These are phyloP conservation scores for Kalmanozyma brasiliensis DNA, from an alignment of 1,284 basidiomycete species.

Conservation along the genomic window DNA sequence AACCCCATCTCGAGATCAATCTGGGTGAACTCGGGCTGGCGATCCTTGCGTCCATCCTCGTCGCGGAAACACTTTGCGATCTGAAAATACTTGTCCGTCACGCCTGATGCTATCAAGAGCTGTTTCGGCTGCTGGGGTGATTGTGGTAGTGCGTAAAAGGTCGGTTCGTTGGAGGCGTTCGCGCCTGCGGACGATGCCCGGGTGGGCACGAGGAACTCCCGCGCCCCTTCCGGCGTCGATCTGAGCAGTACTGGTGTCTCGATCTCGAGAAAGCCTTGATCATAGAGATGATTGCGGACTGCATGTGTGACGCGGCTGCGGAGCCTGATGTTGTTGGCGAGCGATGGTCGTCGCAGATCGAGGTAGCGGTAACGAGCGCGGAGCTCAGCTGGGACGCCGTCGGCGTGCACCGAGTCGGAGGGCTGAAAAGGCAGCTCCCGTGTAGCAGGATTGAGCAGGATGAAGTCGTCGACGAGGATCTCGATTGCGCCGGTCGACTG, in stretches of 20 bases:
- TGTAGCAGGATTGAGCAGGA: conserved; percentile 81
- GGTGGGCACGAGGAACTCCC: conserved; percentile 93
- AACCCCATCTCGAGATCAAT: conserved; percentile 96
- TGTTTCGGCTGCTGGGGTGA: conserved; percentile 97
- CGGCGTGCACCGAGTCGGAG: conserved; percentile 76
- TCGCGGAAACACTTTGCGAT: conserved; percentile 93
- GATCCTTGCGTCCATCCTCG: conserved; percentile 90
- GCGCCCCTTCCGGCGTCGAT: conserved; percentile 91
- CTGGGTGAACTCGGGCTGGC: conserved; percentile 96
- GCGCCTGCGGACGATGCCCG: conserved; percentile 70
- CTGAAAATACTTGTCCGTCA: conserved; percentile 88
- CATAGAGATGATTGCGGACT: conserved; percentile 79
- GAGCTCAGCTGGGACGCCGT: conserved; percentile 73
- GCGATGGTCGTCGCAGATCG: conserved; percentile 80
- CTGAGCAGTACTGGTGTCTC: conserved; percentile 93
- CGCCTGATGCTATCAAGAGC: conserved; percentile 89
- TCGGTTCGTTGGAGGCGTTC: conserved; percentile 68
- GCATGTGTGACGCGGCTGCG: conserved; percentile 83
- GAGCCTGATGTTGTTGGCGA: conserved; percentile 81
- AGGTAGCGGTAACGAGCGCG: conserved; percentile 86
- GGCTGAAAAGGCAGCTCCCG: conserved; percentile 81
- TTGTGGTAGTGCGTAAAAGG: conserved; percentile 90
- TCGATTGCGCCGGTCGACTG: conserved; percentile 78
- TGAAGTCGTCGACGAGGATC: conserved; percentile 77
- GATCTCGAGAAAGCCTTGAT: conserved; percentile 83